Evolutionary conservation across 441 rosid species (phyloP).

Genomic region (Aquilaria agallochum): DNA sequence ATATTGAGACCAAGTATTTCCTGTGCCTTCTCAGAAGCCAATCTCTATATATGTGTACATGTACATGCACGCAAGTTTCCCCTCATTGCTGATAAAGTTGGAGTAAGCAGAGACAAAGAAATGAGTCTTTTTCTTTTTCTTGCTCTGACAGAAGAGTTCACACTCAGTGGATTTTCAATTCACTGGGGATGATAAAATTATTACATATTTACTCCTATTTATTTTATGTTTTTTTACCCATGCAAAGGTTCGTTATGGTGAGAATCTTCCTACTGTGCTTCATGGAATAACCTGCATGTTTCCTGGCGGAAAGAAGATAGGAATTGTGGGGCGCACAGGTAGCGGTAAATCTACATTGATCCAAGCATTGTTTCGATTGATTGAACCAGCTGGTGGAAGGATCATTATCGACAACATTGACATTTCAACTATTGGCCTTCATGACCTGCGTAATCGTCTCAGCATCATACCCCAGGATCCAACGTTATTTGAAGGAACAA

Average conservation of each 20-base stretch:
- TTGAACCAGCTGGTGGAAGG: conserved; percentile 86
- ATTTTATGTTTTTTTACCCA: conserved; percentile 12
- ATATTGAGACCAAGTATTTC: no score
- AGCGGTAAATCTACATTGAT: conserved; percentile 98
- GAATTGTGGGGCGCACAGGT: conserved; percentile 98
- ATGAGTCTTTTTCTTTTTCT: not conserved
- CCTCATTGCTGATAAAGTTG: no score
- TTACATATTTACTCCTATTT: conserved; percentile 16
- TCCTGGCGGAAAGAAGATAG: conserved; percentile 96
- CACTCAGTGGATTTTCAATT: no score
- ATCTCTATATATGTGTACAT: no score
- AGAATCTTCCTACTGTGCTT: conserved; percentile 94
- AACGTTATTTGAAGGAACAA: conserved; percentile 94
- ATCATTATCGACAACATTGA: conserved; percentile 90
- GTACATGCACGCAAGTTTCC: no score
- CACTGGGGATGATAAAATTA: not conserved
- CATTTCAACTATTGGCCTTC: conserved; percentile 89
- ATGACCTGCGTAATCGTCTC: conserved; percentile 93
- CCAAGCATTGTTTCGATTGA: conserved; percentile 95
- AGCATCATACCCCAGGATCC: conserved; percentile 99
- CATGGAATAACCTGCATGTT: conserved; percentile 82
- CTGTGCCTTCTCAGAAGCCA: no score
- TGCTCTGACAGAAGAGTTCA: not conserved
- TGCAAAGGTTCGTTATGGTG: conserved; percentile 84
- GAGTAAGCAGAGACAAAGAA: no score